These are phyloP conservation scores for Colletotrichum agaves DNA, from an alignment of 2,329 filamentous ascomycete genomes.

Conservation along the genomic window DNA sequence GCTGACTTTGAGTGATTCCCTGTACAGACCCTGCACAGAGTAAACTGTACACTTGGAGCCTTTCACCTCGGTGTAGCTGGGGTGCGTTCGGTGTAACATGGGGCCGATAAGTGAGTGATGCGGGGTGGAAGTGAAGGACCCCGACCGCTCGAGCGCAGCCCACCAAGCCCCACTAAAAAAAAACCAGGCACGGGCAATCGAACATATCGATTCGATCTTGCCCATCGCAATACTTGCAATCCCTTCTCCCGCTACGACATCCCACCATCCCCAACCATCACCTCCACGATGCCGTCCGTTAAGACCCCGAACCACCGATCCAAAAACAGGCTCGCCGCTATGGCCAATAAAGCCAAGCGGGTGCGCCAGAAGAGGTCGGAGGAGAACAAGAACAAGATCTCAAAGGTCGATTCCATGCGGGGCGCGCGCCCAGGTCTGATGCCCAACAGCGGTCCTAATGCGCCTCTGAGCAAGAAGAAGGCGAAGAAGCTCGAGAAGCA, in stretches of 20 bases:
- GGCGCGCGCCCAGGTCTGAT: conserved; percentile 64
- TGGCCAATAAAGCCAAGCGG: conserved; percentile 57
- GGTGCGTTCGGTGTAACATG: neutral
- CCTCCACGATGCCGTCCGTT: conserved; percentile 61
- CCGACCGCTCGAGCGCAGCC: conserved; percentile 10
- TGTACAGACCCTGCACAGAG: neutral
- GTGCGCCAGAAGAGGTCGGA: conserved; percentile 54
- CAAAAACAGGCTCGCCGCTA: conserved; percentile 62
- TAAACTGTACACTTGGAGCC: neutral
- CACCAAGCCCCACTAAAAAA: conserved; percentile 33
- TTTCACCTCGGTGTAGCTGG: neutral
- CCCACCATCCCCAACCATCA: neutral
- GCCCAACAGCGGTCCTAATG: conserved; percentile 65
- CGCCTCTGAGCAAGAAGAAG: conserved; percentile 65
- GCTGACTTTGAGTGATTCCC: neutral
- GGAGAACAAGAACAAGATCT: conserved; percentile 51
- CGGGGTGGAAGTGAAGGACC: conserved; percentile 10
- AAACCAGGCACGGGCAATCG: conserved; percentile 7
- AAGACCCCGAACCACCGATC: conserved; percentile 69
- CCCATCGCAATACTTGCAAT: neutral
- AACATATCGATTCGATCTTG: neutral
- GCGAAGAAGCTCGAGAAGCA: conserved; percentile 65
- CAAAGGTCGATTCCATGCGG: conserved; percentile 56
- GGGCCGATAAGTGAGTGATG: conserved; percentile 1
- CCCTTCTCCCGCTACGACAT: neutral